Conservation (phyloP, 2,329 filamentous ascomycete species). For the Phialemonium atrogriseum region DNA sequence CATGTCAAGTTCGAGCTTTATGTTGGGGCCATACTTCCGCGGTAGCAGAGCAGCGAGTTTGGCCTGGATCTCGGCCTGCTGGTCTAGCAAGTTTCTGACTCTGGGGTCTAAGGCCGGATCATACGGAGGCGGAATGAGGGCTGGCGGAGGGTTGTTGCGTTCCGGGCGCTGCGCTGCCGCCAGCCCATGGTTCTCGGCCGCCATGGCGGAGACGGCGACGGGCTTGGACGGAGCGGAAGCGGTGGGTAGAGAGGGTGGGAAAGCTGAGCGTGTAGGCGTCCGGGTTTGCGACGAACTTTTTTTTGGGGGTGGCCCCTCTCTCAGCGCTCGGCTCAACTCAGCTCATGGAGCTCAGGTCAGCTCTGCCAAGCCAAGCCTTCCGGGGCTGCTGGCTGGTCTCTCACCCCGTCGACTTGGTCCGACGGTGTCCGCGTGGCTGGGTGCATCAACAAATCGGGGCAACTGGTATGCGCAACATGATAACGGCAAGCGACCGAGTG, state of each 20-base stretch:
- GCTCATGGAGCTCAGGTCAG: slow-evolving; percentile 2
- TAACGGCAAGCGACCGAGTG: slow-evolving; percentile 7
- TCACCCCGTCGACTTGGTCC: slow-evolving; percentile 13
- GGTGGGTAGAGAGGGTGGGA: background rate
- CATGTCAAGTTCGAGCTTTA: slow-evolving; percentile 43
- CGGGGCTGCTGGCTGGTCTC: slow-evolving; percentile 9
- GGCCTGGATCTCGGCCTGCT: slow-evolving; percentile 45
- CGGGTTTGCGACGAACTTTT: slow-evolving; percentile 3
- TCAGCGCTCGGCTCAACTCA: slow-evolving; percentile 1
- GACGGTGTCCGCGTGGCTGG: slow-evolving; percentile 8
- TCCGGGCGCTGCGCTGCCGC: slow-evolving; percentile 1
- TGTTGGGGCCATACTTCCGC: slow-evolving; percentile 37
- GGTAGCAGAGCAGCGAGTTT: slow-evolving; percentile 39
- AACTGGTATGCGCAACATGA: slow-evolving; percentile 15
- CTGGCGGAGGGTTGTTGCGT: slow-evolving; percentile 7
- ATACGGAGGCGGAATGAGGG: slow-evolving; percentile 20
- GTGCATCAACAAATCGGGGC: slow-evolving; percentile 16
- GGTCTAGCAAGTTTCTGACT: slow-evolving; percentile 38
- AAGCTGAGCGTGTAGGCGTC: background rate
- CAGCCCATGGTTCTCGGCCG: background rate
- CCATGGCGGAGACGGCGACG: background rate
- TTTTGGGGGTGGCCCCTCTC: too few species aligned
- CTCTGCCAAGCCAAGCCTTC: slow-evolving; percentile 10
- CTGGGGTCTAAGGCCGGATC: slow-evolving; percentile 33
- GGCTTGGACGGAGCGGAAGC: background rate